A percentile compares a stretch with the other conserved stretches of the same genome.
Evolutionary conservation across 2,329 filamentous ascomycete species (phyloP).

Genomic region (Penicillium sp.): DNA sequence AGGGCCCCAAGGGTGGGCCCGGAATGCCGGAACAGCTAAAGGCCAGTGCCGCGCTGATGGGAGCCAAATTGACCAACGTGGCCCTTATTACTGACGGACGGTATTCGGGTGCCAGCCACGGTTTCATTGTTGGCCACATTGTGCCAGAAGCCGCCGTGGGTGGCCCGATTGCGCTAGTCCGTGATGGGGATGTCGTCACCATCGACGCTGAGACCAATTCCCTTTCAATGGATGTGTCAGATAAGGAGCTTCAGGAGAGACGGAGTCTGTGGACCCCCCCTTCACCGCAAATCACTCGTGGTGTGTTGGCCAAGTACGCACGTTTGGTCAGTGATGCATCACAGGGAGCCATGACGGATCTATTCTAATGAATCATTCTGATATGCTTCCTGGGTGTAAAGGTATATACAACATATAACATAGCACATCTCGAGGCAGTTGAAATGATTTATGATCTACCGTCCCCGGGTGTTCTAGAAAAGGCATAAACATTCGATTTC

Average conservation of each 20-base stretch:
- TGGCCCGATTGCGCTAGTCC: slow-evolving; percentile 79
- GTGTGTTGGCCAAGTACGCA: slow-evolving; percentile 87
- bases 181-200: slow-evolving; percentile 74
- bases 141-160: slow-evolving; percentile 84
- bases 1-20: slow-evolving; percentile 88
- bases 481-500: background rate
- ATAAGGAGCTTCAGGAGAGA: slow-evolving; percentile 67
- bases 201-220: slow-evolving; percentile 79
- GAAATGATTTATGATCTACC: slow-evolving; percentile 2
- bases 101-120: slow-evolving; percentile 84
- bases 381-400: background rate
- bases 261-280: slow-evolving; percentile 68
- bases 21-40: slow-evolving; percentile 96
- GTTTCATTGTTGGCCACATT: slow-evolving; percentile 91
- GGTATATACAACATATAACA: background rate
- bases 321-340: slow-evolving; percentile 84
- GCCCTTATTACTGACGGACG: slow-evolving; percentile 89
- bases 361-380: slow-evolving; percentile 38
- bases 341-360: slow-evolving; percentile 85
- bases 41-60: slow-evolving; percentile 87
- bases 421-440: background rate
- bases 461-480: background rate
- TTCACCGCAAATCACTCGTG: slow-evolving; percentile 69
- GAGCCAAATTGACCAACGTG: slow-evolving; percentile 80
- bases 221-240: slow-evolving; percentile 67